A percentile compares a stretch with the other conserved stretches of the same genome.
Conservation (phyloP, 106 monocot species). For the Xerophyta viscosa region DNA sequence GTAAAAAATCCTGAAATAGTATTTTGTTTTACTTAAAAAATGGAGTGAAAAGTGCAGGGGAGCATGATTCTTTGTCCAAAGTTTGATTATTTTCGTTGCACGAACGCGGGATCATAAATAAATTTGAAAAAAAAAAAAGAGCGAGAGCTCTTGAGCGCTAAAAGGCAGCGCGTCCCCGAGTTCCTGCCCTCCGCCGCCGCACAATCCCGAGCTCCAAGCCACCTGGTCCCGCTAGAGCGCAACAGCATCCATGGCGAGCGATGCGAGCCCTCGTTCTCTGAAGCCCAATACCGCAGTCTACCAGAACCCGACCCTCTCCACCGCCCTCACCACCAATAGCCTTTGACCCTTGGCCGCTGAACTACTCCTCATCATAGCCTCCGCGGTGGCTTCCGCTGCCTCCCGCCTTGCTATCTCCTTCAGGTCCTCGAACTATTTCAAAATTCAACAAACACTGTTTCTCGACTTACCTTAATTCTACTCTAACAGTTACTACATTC, state of each 20-base stretch:
- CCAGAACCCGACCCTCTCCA: conserved; percentile 74
- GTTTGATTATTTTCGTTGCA: too few relatives aligned
- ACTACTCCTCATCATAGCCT: conserved; percentile 38
- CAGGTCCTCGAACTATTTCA: conserved; percentile 13
- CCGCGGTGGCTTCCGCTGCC: conserved; percentile 22
- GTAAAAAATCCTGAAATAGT: too few relatives aligned
- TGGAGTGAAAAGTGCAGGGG: too few relatives aligned
- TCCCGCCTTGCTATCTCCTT: conserved; percentile 35
- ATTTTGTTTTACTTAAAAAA: too few relatives aligned
- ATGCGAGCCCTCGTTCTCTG: background rate
- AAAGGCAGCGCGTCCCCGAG: too few relatives aligned
- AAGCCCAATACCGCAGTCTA: conserved; percentile 84
- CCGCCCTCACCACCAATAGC: conserved; percentile 60
- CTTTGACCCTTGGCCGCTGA: conserved; percentile 45
- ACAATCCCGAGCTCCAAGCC: too few relatives aligned
- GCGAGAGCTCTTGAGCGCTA: too few relatives aligned
- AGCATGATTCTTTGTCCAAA: too few relatives aligned
- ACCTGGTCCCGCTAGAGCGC: background rate
- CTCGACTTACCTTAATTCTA: background rate
- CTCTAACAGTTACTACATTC: background rate
- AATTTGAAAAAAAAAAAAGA: too few relatives aligned
- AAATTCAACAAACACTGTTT: background rate
- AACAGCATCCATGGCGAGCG: too few relatives aligned
- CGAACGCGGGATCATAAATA: too few relatives aligned
- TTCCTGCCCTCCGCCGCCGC: background rate